Evolutionary conservation across 768 basidiomycete genomes (phyloP), one percentile per base, ranked within the genome.

Genomic region (Leccinellum rugosiceps): DNA sequence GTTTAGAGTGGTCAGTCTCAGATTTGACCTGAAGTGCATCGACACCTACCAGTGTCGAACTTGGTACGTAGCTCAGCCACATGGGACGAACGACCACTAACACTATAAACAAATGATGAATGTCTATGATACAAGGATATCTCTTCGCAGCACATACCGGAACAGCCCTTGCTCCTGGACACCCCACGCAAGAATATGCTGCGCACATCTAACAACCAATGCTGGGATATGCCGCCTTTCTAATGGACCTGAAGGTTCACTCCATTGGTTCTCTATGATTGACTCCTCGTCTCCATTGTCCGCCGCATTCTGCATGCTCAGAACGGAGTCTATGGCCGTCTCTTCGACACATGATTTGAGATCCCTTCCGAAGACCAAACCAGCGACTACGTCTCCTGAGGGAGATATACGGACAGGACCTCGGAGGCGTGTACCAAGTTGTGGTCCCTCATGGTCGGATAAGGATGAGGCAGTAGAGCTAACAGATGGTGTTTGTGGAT

Each of bases 111-210:
- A 57, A 56, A 57, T 52, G 45, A 63, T 61, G 28, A 66, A 25
- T 41, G 45, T 48, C 23, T n/a, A 47, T 15, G 6, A 34, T 35
- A 8, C 3, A 44, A 48, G 26, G 38, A 45, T 23, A 44, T 48
- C 56, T 9, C 7, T 45, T 51, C n/a, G 35, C 28, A 47, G 13
- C 30, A 72, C 85, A 63, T 65, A 90, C 92, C 91, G 82, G 70
- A 94, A 94, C 45, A 94, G 74, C 4, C 92, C 92, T 70, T 93
- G 90, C 69, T 94, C 92, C 68, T 90, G 83, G 13, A 93, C 73
- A 47, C 92, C 92, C 90, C 92, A 94, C 23, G 80, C 74, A 67
- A 90, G 73, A 55, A 94, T 67, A 74, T 94, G 92, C 66, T 94
- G 88, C 3, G 87, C 85, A 71, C 91, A 94, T 56, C 92, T 78